A percentile compares a stretch with the other conserved stretches of the same genome.
Evolutionary conservation across 768 basidiomycete genomes (phyloP).

Genomic region (Coprinellus micaceus): DNA sequence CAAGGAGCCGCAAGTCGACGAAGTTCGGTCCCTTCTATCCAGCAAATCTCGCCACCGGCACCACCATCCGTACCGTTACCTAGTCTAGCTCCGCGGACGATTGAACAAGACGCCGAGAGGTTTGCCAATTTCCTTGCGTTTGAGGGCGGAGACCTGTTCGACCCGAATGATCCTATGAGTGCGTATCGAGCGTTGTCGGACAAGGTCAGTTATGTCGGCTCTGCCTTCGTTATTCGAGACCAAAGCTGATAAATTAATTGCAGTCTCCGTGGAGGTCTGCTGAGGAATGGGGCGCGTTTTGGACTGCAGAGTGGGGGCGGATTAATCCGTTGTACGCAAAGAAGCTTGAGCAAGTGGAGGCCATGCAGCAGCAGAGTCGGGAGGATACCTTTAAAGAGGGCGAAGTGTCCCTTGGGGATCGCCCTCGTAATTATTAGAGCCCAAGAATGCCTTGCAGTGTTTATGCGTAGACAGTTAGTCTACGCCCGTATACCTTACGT

Average conservation of each 20-base stretch:
- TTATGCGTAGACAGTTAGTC: too few species aligned
- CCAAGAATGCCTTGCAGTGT: too few species aligned
- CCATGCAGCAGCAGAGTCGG: neutral
- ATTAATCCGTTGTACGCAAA: conserved; percentile 37
- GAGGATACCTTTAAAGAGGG: neutral
- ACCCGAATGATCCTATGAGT: neutral
- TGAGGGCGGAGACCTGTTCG: conserved; percentile 33
- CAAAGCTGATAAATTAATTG: too few species aligned
- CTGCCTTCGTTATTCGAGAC: too few species aligned
- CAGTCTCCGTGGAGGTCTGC: conserved; percentile 41
- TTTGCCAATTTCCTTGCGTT: conserved; percentile 55
- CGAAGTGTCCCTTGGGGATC: neutral
- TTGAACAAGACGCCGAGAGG: conserved; percentile 45
- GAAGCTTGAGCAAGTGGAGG: neutral
- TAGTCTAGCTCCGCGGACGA: neutral
- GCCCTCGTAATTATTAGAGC: neutral
- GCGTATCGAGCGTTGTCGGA: neutral
- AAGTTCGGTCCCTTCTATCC: neutral
- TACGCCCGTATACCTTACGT: too few species aligned
- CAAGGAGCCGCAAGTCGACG: neutral
- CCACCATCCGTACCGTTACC: neutral
- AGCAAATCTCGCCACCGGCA: neutral
- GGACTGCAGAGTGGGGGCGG: conserved; percentile 38
- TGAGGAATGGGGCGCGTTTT: conserved; percentile 49
- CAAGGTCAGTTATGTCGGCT: neutral